Evolutionary conservation across 257 asterid species (phyloP), one percentile per base, ranked within the genome.

Genomic region (Echites panduratus): DNA sequence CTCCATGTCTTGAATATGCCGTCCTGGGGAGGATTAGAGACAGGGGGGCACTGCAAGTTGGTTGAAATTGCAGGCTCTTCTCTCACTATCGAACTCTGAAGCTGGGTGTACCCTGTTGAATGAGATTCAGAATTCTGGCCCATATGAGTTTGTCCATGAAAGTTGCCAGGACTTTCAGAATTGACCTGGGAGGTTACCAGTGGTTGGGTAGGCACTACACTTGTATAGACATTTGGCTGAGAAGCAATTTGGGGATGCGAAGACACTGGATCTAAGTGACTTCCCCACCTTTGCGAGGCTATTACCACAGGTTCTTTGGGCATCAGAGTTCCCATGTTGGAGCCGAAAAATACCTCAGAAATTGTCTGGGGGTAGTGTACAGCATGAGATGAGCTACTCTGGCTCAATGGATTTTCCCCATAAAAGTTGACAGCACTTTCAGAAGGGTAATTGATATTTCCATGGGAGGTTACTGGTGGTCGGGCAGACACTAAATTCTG

Each of bases 1-100:
- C 74, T 63, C 89, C 90, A 89, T 71, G 70, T 43, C 47, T 76
- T 87, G 49, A 82, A 80, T 32, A 44, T 66, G 35, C 80, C 77
- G 74, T 80, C 84, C 1, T 77, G 26, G 52, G 74, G 78, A 27
- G 79, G 65, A 65, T 54, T 64, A 62, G 57, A 56, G 79, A 75
- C 80, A 65, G 50, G 76, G 19, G 83, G 75, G 70, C 79, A 75
- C 77, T 66, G 86, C 48, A 78, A 75, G 69, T 44, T 72, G 41
- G 52, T 61, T 75, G 72, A 79, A 63, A 68, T 32, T 47, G 47
- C 62, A 9, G 26, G 71, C 40, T 78, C 75, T 73, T 81, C 70
- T 48, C 52, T 26, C 38, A 50, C 70, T 26, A 61, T 29, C 29
- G 66, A 38, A 41, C 56, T 63, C 41, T 70, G 72, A 22, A 63